Evolutionary conservation across 176 grass and related monocot species (phyloP), one percentile per base, ranked within the genome.

Genomic region (Luzula sylvatica): DNA sequence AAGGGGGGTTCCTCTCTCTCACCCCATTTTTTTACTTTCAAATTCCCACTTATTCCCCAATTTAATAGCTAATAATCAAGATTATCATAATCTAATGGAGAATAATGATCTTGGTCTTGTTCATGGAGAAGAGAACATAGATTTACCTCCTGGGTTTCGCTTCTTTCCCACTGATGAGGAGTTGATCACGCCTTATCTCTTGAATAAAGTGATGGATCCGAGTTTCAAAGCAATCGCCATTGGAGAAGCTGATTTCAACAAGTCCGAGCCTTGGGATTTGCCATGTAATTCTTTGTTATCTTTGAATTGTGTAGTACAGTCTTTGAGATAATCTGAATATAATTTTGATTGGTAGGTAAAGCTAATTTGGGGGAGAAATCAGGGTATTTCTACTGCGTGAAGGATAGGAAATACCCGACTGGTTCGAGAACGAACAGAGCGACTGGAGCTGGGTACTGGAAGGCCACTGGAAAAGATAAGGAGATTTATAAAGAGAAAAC

Each of bases 111-210:
- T 9, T 9, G 40, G 11, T 9, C 40, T 45, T 9, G n/a, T n/a
- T n/a, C n/a, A n/a, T n/a, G n/a, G n/a, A 28, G 15, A 49, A 41
- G 9, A 54, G 27, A 44, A 12, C 60, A 72, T 80, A 68, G 76
- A 86, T 11, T 71, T 86, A 38, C 76, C 82, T 13, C 66, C 82
- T 38, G 82, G 82, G 3, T 86, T 80, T 57, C 54, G 82, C 11
- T 86, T 86, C 71, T 71, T 79, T 72, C 82, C 82, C 19, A 80
- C 82, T 7, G 82, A 86, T 46, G 82, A 86, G 70, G 82, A 86
- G 42, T 75, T 86, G 66, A 72, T 86, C 50, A 86, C 76, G 60
- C 82, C 79, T 68, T 86, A 86, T 54, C 76, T 86, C 29, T 38
- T 60, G 53, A 48, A 5, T 54, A 86, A 86, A 61, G 61, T 50